Evolutionary conservation across 495 filamentous ascomycete genomes (phyloP).

Genomic region (Jackrogersella multiformis): DNA sequence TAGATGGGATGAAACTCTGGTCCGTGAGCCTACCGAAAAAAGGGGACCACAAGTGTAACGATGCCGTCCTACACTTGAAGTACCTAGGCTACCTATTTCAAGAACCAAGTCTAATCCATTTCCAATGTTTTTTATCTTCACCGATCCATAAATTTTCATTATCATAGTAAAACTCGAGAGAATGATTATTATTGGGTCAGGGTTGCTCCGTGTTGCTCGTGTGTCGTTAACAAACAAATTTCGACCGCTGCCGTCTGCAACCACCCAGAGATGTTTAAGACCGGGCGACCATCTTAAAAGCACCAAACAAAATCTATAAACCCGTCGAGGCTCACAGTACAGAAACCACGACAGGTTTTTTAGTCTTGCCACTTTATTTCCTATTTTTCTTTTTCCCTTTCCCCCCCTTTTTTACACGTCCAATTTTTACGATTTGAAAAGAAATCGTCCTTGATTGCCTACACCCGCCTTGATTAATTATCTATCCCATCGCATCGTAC

Average conservation of each 20-base stretch:
- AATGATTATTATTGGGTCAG: constrained; percentile 13
- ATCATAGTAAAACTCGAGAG: neutral
- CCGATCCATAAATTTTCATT: constrained; percentile 23
- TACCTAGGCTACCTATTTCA: neutral
- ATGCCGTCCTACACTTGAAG: neutral
- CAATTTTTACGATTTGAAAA: neutral
- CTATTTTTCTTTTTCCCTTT: neutral
- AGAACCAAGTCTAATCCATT: neutral
- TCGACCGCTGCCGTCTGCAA: constrained; percentile 10
- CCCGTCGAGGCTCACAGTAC: constrained; percentile 6
- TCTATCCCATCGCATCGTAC: constrained; percentile 7
- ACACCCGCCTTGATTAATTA: neutral
- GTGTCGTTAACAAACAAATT: constrained; percentile 34
- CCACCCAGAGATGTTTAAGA: neutral
- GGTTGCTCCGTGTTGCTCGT: constrained; percentile 10
- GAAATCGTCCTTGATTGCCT: neutral
- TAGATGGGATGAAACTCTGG: neutral
- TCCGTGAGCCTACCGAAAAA: neutral
- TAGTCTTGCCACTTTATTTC: neutral
- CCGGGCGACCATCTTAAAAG: neutral
- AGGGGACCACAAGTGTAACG: constrained; percentile 2
- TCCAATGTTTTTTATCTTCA: constrained; percentile 5
- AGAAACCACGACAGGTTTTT: no score
- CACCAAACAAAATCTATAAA: constrained; percentile 3
- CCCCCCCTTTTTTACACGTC: neutral